phyloP scores from a whole-genome alignment of 1,284 basidiomycete species.

The Veloboletus limbatus region DNA sequence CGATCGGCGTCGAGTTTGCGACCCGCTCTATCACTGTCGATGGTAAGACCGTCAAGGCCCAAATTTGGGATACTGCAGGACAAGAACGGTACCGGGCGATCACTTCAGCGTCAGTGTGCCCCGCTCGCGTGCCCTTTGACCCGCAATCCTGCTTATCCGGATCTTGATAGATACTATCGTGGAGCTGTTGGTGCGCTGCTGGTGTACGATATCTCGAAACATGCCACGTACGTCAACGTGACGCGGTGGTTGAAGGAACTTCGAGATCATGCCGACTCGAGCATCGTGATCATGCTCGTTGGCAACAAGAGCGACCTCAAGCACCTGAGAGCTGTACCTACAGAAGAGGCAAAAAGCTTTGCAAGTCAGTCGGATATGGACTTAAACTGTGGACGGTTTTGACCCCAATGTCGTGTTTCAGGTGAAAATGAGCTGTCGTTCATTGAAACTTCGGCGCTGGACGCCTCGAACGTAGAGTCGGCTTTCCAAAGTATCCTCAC shows the following conservation, averaged over 20 bases:
- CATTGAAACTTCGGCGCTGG: constrained; percentile 99
- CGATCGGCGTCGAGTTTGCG: constrained; percentile 99
- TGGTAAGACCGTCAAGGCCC: constrained; percentile 96
- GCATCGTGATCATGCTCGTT: constrained; percentile 94
- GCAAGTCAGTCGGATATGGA: constrained; percentile 63
- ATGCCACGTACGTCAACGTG: constrained; percentile 94
- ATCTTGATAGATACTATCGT: constrained; percentile 81
- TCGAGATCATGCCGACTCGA: constrained; percentile 89
- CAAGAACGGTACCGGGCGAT: constrained; percentile 99
- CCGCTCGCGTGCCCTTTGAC: background rate
- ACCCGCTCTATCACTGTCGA: constrained; percentile 95
- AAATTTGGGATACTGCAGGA: constrained; percentile 99
- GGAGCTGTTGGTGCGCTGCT: constrained; percentile 93
- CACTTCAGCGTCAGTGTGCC: constrained; percentile 80
- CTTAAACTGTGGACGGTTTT: background rate
- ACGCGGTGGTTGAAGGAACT: constrained; percentile 99
- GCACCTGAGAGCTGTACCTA: constrained; percentile 93
- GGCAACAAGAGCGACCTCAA: constrained; percentile 99
- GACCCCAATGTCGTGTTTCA: constrained; percentile 21
- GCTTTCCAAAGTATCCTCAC: constrained; percentile 98
- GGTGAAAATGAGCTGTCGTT: constrained; percentile 84
- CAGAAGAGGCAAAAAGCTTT: constrained; percentile 89
- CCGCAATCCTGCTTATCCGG: background rate
- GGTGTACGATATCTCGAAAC: constrained; percentile 94
- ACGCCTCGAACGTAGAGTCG: constrained; percentile 96